A percentile compares a stretch with the other conserved stretches of the same genome.
Evolutionary conservation across 2,329 filamentous ascomycete genomes (phyloP).

Genomic region (Aspergillus sp.): DNA sequence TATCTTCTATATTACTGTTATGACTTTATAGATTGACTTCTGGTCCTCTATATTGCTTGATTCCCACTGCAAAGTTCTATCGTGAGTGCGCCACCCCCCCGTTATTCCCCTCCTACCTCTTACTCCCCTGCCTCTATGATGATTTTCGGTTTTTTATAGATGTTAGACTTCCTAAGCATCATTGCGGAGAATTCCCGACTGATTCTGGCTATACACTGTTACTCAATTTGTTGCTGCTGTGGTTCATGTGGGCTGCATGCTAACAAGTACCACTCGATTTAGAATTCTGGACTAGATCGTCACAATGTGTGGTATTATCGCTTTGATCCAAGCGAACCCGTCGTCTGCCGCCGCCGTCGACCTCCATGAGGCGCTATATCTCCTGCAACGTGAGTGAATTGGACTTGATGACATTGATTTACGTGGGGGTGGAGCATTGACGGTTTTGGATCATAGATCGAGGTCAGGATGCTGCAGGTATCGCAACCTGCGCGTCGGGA

Average conservation of each 20-base stretch:
- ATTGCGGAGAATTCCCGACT: slow-evolving; percentile 34
- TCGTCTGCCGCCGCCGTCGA: slow-evolving; percentile 50
- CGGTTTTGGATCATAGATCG: slow-evolving; percentile 42
- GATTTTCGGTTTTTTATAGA: slow-evolving; percentile 38
- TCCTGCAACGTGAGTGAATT: slow-evolving; percentile 48
- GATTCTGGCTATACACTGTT: slow-evolving; percentile 7
- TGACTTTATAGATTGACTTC: slow-evolving; percentile 3
- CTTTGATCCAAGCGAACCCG: slow-evolving; percentile 51
- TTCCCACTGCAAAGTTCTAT: too few relatives aligned
- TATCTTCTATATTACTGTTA: slow-evolving; percentile 13
- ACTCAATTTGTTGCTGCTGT: slow-evolving; percentile 12
- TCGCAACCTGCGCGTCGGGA: slow-evolving; percentile 64
- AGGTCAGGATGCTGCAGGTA: slow-evolving; percentile 82
- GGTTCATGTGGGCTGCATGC: slow-evolving; percentile 3
- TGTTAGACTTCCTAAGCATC: slow-evolving; percentile 43
- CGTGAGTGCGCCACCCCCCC: not conserved
- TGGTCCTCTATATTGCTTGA: too few relatives aligned
- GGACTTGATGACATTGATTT: not conserved
- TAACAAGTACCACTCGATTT: slow-evolving; percentile 1
- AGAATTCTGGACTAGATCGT: slow-evolving; percentile 12
- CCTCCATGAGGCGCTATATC: slow-evolving; percentile 63
- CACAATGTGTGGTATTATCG: slow-evolving; percentile 57
- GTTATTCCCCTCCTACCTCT: not conserved
- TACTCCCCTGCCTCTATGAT: slow-evolving; percentile 24
- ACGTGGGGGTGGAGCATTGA: not conserved